phyloP scores from a whole-genome alignment of 202 grass and related monocot species.

The Cymbopogon flexuosus region DNA sequence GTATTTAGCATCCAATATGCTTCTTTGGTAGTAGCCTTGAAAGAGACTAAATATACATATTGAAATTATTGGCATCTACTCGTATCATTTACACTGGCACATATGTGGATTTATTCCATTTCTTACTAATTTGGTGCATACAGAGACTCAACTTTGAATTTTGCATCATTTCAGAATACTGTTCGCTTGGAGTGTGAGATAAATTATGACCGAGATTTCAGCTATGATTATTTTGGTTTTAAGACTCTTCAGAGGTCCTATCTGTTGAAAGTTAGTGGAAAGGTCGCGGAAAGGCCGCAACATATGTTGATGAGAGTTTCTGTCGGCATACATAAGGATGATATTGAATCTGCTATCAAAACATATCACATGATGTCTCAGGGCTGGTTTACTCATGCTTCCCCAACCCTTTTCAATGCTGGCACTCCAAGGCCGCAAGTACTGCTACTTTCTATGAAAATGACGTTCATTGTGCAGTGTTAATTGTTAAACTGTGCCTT shows the following conservation, averaged over 20 bases:
- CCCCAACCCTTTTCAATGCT: conserved; percentile 82
- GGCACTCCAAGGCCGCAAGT: conserved; percentile 86
- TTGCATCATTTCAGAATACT: conserved; percentile 55
- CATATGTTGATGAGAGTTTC: conserved; percentile 98
- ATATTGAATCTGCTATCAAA: conserved; percentile 70
- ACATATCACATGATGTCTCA: conserved; percentile 93
- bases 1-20: background rate
- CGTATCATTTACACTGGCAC: background rate
- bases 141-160: background rate
- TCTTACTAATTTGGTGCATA: background rate
- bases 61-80: background rate
- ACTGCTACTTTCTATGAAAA: background rate
- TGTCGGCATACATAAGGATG: conserved; percentile 91
- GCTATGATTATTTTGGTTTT: conserved; percentile 95
- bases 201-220: conserved; percentile 88
- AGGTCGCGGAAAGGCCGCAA: conserved; percentile 67
- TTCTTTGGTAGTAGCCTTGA: background rate
- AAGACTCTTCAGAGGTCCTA: conserved; percentile 95
- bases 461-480: background rate
- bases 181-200: conserved; percentile 81
- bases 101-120: background rate
- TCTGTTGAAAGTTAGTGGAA: conserved; percentile 62
- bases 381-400: conserved; percentile 96
- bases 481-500: background rate
- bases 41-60: background rate